A percentile compares a stretch with the other conserved stretches of the same genome.
phyloP scores from a whole-genome alignment of 2,329 filamentous ascomycete genomes.

The Colletotrichum tropicale region DNA sequence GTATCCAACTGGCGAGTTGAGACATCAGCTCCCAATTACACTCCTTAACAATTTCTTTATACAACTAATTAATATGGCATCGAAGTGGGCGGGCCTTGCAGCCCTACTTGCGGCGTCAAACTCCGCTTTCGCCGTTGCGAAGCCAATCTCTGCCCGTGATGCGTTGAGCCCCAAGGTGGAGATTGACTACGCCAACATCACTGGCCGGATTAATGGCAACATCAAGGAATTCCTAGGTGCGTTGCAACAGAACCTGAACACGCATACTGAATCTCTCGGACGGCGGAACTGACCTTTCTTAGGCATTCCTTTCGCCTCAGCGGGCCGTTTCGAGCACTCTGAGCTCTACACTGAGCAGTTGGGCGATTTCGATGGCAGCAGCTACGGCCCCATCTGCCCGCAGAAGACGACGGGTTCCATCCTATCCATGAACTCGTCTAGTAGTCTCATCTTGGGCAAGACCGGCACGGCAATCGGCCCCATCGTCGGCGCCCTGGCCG shows the following conservation, averaged over 20 bases:
- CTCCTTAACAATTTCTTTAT: not conserved
- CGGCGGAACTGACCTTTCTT: not conserved
- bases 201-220: not conserved
- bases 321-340: conserved; percentile 1
- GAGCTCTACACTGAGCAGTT: not conserved
- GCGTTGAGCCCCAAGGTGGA: not conserved
- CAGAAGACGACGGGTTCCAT: not conserved
- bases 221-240: not conserved
- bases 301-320: conserved; percentile 5
- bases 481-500: not conserved
- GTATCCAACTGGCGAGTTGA: not conserved
- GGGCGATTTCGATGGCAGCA: not conserved
- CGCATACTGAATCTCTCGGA: rapidly evolving
- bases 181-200: not conserved
- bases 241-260: not conserved
- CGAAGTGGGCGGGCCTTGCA: not conserved
- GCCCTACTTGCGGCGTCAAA: not conserved
- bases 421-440: not conserved
- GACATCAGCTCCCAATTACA: not conserved
- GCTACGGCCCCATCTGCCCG: not conserved
- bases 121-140: not conserved
- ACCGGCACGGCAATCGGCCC: not conserved
- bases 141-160: not conserved
- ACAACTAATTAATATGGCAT: not conserved
- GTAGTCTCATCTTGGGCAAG: not conserved